A percentile compares a stretch with the other conserved stretches of the same genome.
Evolutionary conservation across 495 filamentous ascomycete species (phyloP).

Genomic region (Hypoxylon subgilvum): DNA sequence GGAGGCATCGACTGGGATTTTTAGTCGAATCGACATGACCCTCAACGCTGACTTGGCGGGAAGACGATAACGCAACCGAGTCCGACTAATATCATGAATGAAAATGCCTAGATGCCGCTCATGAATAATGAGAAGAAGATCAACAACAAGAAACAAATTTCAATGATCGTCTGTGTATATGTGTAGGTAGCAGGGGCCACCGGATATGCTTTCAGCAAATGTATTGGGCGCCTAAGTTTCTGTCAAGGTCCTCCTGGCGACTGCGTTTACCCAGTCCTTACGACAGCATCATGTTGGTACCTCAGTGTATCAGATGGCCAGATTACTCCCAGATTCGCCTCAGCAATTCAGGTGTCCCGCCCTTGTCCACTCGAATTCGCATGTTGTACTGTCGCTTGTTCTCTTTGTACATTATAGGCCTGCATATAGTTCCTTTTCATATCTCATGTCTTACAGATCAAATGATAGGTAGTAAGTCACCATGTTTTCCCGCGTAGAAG

Average conservation of each 20-base stretch:
- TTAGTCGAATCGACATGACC: slow-evolving; percentile 46
- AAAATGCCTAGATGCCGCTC: slow-evolving; percentile 39
- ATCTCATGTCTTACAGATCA: background rate
- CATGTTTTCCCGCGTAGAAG: too few species aligned
- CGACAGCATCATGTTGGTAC: slow-evolving; percentile 1
- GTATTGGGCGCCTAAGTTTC: background rate
- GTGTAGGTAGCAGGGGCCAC: slow-evolving; percentile 6
- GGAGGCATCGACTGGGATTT: slow-evolving; percentile 62
- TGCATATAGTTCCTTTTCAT: slow-evolving; percentile 3
- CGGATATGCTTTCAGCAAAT: slow-evolving; percentile 11
- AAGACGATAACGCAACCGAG: slow-evolving; percentile 2
- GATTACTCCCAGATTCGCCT: background rate
- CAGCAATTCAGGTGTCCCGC: background rate
- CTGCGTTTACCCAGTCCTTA: too few species aligned
- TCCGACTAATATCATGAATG: slow-evolving; percentile 21
- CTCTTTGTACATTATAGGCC: slow-evolving; percentile 14
- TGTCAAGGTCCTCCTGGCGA: too few species aligned
- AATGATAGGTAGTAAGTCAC: slow-evolving; percentile 2
- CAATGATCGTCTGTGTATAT: slow-evolving; percentile 29
- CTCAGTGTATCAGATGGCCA: slow-evolving; percentile 5
- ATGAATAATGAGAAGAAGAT: slow-evolving; percentile 42
- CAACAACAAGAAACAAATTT: slow-evolving; percentile 32
- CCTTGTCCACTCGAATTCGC: background rate
- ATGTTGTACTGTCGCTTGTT: slow-evolving; percentile 4
- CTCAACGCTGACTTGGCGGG: slow-evolving; percentile 34